Evolutionary conservation across 371 early-diverging fungal genomes (phyloP).

Genomic region (Chytridium lagenaria): DNA sequence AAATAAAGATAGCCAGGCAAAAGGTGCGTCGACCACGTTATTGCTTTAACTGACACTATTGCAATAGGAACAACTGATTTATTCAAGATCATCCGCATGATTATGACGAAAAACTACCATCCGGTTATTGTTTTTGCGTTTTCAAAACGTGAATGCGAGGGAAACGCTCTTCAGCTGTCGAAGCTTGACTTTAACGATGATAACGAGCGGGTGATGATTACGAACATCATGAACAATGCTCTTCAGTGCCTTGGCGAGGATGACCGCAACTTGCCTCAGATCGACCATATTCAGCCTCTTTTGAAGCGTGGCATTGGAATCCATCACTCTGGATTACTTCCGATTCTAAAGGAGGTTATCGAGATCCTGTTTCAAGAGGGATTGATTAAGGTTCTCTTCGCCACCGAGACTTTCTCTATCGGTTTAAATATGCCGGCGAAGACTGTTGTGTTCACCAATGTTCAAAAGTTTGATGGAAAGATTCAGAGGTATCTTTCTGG

Average conservation of each 20-base stretch:
- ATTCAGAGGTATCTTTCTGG: slow-evolving; percentile 86
- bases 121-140: slow-evolving; percentile 99
- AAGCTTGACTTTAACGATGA: slow-evolving; percentile 94
- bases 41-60: neutral
- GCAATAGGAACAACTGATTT: slow-evolving; percentile 67
- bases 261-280: slow-evolving; percentile 94
- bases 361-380: slow-evolving; percentile 99
- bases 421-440: slow-evolving; percentile 99
- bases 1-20: slow-evolving; percentile 55
- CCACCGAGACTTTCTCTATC: slow-evolving; percentile 99
- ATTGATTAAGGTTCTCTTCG: slow-evolving; percentile 98
- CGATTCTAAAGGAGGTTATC: slow-evolving; percentile 99
- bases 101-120: slow-evolving; percentile 90
- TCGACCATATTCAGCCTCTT: slow-evolving; percentile 93
- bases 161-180: slow-evolving; percentile 87
- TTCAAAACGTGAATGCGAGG: slow-evolving; percentile 96
- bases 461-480: slow-evolving; percentile 98
- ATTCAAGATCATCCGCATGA: slow-evolving; percentile 93
- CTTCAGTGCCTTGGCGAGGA: slow-evolving; percentile 89
- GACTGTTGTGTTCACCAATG: slow-evolving; percentile 98
- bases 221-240: slow-evolving; percentile 92
- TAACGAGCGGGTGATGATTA: slow-evolving; percentile 89
- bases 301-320: slow-evolving; percentile 98
- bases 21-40: slow-evolving; percentile 35
- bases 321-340: slow-evolving; percentile 99